A percentile compares a stretch with the other conserved stretches of the same genome.
phyloP scores from a whole-genome alignment of 805 yeast genomes.

The Lipomyces starkeyi region DNA sequence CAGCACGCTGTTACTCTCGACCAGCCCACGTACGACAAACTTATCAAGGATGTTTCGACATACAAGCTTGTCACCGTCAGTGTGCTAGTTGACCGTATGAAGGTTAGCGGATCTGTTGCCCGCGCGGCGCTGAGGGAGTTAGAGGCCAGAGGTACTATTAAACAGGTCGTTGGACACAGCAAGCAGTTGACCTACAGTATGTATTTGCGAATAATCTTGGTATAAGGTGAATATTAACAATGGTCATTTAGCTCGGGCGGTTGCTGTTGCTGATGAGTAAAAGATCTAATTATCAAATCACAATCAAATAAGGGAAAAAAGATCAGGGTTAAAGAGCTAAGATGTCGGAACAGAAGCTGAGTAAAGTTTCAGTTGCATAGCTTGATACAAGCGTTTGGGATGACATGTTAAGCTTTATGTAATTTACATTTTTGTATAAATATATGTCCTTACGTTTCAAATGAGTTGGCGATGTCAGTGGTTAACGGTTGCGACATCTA shows the following conservation, averaged over 20 bases:
- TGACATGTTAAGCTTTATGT: neutral
- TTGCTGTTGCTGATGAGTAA: slow-evolving; percentile 55
- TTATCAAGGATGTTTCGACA: slow-evolving; percentile 98
- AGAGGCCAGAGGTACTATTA: slow-evolving; percentile 93
- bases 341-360: neutral
- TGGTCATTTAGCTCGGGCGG: slow-evolving; percentile 46
- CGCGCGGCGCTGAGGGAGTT: slow-evolving; percentile 97
- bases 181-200: slow-evolving; percentile 93
- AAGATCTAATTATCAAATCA: neutral
- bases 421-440: slow-evolving; percentile 12
- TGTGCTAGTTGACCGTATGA: slow-evolving; percentile 97
- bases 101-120: slow-evolving; percentile 98
- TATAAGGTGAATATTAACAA: slow-evolving; percentile 44
- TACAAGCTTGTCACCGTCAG: slow-evolving; percentile 98
- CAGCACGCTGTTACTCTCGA: slow-evolving; percentile 96
- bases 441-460: slow-evolving; percentile 8
- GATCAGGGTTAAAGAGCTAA: neutral
- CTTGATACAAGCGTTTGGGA: neutral
- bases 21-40: slow-evolving; percentile 99
- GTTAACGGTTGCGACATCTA: neutral
- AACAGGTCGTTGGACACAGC: slow-evolving; percentile 92
- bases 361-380: neutral
- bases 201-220: slow-evolving; percentile 13
- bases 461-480: neutral
- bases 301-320: neutral